Evolutionary conservation across 2,329 filamentous ascomycete genomes (phyloP).

Genomic region (Achaetomium macrosporum): DNA sequence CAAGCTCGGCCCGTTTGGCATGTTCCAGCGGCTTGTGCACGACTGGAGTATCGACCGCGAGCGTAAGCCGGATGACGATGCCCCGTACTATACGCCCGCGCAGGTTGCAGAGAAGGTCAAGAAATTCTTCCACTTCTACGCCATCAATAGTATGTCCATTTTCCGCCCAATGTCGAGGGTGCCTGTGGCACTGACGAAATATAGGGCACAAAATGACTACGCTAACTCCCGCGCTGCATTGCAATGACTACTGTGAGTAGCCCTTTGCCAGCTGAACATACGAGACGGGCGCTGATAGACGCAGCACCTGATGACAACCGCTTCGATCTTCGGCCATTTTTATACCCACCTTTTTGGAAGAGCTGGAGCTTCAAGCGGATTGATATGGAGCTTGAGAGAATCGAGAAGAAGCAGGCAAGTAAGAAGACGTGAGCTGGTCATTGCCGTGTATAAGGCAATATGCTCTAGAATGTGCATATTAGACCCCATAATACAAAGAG

Average conservation of each 20-base stretch:
- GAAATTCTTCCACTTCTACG: constrained; percentile 49
- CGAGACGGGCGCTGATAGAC: background rate
- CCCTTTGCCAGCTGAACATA: background rate
- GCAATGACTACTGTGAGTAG: constrained; percentile 26
- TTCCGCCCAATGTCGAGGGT: background rate
- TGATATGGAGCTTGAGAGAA: constrained; percentile 32
- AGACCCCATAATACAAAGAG: too few relatives aligned
- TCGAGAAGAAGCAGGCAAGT: constrained; percentile 32
- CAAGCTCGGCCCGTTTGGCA: constrained; percentile 43
- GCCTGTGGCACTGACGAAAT: background rate
- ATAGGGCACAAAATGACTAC: constrained; percentile 63
- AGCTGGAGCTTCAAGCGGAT: constrained; percentile 29
- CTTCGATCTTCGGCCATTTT: constrained; percentile 36
- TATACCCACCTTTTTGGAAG: constrained; percentile 33
- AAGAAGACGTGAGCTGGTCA: constrained; percentile 16
- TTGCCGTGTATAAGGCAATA: too few relatives aligned
- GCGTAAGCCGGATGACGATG: constrained; percentile 25
- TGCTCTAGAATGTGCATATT: too few relatives aligned
- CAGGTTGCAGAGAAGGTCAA: constrained; percentile 43
- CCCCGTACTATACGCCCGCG: constrained; percentile 31
- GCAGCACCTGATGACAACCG: constrained; percentile 39
- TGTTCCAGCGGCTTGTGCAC: constrained; percentile 42
- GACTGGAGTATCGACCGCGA: constrained; percentile 37
- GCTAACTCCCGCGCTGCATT: constrained; percentile 52
- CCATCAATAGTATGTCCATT: constrained; percentile 45